These are phyloP conservation scores for Boletales sp. DNA, from an alignment of 768 basidiomycete species.

Conservation along the genomic window DNA sequence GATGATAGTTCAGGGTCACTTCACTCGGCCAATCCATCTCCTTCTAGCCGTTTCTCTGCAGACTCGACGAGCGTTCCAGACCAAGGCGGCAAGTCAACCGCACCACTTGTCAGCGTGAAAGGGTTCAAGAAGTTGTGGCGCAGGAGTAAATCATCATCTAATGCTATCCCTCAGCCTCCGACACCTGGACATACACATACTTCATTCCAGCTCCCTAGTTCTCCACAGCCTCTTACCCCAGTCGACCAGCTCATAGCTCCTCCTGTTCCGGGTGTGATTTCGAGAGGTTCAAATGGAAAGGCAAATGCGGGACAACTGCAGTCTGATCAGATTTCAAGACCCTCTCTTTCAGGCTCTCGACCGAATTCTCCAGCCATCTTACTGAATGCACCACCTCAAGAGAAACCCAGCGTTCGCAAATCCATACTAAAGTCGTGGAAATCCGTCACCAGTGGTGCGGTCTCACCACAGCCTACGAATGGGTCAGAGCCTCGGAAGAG, in stretches of 20 bases:
- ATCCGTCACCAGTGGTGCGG: constrained; percentile 36
- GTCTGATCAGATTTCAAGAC: constrained; percentile 63
- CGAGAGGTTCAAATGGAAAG: constrained; percentile 19
- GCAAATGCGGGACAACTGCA: constrained; percentile 46
- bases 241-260: constrained; percentile 24
- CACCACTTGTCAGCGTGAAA: constrained; percentile 70
- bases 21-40: constrained; percentile 15
- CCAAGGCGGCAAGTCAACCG: constrained; percentile 29
- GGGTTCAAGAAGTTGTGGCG: constrained; percentile 76
- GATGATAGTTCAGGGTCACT: constrained; percentile 17
- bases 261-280: no score
- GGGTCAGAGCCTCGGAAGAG: constrained; percentile 35
- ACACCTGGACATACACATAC: constrained; percentile 37
- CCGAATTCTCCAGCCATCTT: constrained; percentile 24
- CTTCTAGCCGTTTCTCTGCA: constrained; percentile 70
- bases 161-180: constrained; percentile 33
- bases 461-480: constrained; percentile 27
- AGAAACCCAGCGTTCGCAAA: constrained; percentile 52
- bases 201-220: constrained; percentile 27
- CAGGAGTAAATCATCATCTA: constrained; percentile 52
- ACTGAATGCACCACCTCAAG: constrained; percentile 27
- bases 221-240: constrained; percentile 35
- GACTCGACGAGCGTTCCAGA: constrained; percentile 52
- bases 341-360: constrained; percentile 32
- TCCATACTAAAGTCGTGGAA: constrained; percentile 72